phyloP scores from a whole-genome alignment of 768 basidiomycete genomes.

The Mycena polygramma region DNA sequence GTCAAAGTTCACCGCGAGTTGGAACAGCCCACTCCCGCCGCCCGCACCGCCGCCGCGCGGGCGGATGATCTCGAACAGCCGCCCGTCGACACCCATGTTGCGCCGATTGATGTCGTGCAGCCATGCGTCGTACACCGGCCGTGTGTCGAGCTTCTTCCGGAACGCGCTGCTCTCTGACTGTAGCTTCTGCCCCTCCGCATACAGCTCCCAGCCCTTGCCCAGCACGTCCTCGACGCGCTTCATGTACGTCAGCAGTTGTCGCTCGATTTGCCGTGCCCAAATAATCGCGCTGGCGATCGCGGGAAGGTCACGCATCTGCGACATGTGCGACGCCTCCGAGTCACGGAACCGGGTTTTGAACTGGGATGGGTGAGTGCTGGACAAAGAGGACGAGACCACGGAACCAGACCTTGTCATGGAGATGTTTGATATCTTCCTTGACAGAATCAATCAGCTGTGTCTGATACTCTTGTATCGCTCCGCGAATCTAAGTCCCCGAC shows the following conservation, averaged over 20 bases:
- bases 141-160: slow-evolving; percentile 95
- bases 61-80: slow-evolving; percentile 91
- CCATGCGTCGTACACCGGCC: slow-evolving; percentile 97
- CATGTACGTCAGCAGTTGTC: slow-evolving; percentile 97
- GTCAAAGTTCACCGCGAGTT: slow-evolving; percentile 97
- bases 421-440: slow-evolving; percentile 95
- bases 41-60: slow-evolving; percentile 79
- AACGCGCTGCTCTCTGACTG: slow-evolving; percentile 93
- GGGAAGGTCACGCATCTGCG: slow-evolving; percentile 97
- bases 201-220: slow-evolving; percentile 98
- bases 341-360: slow-evolving; percentile 97
- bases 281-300: slow-evolving; percentile 99
- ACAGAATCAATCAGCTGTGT: slow-evolving; percentile 99
- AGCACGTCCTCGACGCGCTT: slow-evolving; percentile 99
- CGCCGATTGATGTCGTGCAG: slow-evolving; percentile 93
- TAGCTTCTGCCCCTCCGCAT: slow-evolving; percentile 98
- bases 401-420: slow-evolving; percentile 86
- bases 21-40: slow-evolving; percentile 57
- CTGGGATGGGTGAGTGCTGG: slow-evolving; percentile 48
- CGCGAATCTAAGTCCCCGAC: slow-evolving; percentile 74
- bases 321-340: slow-evolving; percentile 98
- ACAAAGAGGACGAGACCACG: not conserved
- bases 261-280: slow-evolving; percentile 99
- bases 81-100: slow-evolving; percentile 91
- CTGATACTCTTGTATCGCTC: slow-evolving; percentile 99